Conservation (phyloP, 208 protist genomes). For the Polymyxa betae region DNA sequence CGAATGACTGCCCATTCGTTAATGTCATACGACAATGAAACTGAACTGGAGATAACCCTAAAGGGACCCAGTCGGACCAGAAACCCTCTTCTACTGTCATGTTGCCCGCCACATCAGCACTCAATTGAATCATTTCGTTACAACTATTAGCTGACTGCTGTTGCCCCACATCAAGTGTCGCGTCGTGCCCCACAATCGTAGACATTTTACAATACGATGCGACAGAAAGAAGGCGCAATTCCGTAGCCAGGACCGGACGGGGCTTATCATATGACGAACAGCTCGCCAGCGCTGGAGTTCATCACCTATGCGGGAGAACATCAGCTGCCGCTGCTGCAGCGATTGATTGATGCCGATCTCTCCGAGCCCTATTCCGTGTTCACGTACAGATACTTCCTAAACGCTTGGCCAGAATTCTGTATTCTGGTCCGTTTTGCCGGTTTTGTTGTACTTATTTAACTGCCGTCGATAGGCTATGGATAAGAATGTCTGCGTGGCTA, state of each 20-base stretch:
- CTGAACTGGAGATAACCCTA: conserved; percentile 10
- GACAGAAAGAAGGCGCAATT: background rate
- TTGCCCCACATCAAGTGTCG: too few relatives aligned
- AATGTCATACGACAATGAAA: conserved; percentile 28
- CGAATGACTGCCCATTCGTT: conserved; percentile 56
- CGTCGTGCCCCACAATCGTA: background rate
- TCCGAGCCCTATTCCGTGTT: conserved; percentile 98
- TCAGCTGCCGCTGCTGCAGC: conserved; percentile 65
- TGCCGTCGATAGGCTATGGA: conserved; percentile 27
- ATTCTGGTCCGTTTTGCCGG: background rate
- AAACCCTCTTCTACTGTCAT: background rate
- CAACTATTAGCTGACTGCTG: too few relatives aligned
- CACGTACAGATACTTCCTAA: conserved; percentile 98
- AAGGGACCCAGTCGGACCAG: conserved; percentile 14
- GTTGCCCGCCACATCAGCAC: background rate
- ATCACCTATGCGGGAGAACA: conserved; percentile 51
- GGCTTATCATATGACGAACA: background rate
- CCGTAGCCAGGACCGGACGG: background rate
- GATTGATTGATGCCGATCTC: conserved; percentile 89
- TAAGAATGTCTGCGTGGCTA: background rate
- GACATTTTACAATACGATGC: background rate
- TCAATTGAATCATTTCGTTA: too few relatives aligned
- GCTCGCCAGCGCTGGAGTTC: conserved; percentile 9
- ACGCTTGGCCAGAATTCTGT: conserved; percentile 73
- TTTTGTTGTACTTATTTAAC: background rate